These are phyloP conservation scores for Sporothrix humicola DNA, from an alignment of 2,329 filamentous ascomycete genomes.

Conservation along the genomic window DNA sequence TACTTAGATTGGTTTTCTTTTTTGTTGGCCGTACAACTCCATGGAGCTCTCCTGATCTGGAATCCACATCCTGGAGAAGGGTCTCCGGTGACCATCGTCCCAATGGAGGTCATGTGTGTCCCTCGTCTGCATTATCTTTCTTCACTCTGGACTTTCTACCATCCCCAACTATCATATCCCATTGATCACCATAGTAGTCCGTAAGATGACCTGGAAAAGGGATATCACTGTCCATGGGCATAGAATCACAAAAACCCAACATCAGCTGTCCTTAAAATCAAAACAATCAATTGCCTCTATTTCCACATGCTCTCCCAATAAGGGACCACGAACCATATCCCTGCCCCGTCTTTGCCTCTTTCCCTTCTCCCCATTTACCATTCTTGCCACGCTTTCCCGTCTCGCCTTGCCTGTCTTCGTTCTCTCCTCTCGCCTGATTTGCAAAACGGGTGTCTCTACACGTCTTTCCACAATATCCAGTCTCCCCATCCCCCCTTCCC, in stretches of 20 bases:
- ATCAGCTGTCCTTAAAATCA: not conserved
- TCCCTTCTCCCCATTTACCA: not conserved
- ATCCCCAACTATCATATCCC: not conserved
- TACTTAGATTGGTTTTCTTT: not conserved
- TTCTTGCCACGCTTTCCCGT: slow-evolving; percentile 20
- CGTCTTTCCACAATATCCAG: not conserved
- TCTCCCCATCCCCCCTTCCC: not conserved
- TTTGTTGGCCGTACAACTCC: too few relatives aligned
- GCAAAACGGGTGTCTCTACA: not conserved
- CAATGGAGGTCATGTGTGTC: not conserved
- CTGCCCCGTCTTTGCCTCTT: not conserved
- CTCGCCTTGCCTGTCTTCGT: slow-evolving; percentile 6
- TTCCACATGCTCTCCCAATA: too few relatives aligned
- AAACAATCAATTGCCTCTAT: not conserved
- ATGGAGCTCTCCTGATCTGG: not conserved
- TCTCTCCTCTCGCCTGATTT: slow-evolving; percentile 3
- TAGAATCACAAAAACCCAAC: too few relatives aligned
- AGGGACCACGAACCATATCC: not conserved
- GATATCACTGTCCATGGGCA: too few relatives aligned
- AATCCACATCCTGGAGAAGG: not conserved
- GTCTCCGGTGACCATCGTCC: not conserved
- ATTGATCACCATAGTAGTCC: slow-evolving; percentile 9
- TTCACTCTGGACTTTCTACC: not conserved
- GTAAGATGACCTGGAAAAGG: not conserved
- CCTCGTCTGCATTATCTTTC: not conserved